Evolutionary conservation across 2,329 filamentous ascomycete species (phyloP), one percentile per base, ranked within the genome.

Genomic region (Pseudocercospora fuligena): DNA sequence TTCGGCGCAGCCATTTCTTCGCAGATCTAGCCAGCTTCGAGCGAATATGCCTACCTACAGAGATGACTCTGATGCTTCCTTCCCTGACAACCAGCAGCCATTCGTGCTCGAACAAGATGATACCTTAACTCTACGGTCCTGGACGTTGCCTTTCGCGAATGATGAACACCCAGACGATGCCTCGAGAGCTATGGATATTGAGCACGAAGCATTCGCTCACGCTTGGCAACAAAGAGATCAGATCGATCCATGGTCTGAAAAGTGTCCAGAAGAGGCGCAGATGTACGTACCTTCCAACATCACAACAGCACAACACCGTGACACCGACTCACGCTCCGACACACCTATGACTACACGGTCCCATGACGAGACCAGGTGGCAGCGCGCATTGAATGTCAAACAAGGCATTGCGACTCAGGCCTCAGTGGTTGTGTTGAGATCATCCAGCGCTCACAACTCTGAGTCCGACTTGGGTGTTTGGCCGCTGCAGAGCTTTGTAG

Each of bases 391-490:
- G 56, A 23, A 64, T 29, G 66, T 74, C 14, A 19, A 53, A 16
- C 57, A 64, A 33, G 43, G 47, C 23, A 33, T 36, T 5, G 67
- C 66, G 21, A 73, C 64, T 49, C 59, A 69, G 23, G 63, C 61
- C n/a, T 73, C 71, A 11, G 31, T 72, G 36, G 56, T 54, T 16
- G 71, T 69, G 12, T 14, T 74, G 29, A 63, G 54, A 53, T 74
- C 72, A 14, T 67, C 66, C n/a, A 73, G 69, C 40, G 49, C 36
- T 33, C 70, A 70, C 40, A 29, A 56, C 33, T 66, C 65, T 16
- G 59, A 62, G 11, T 69, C 69, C 12, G 61, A 36, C n/a, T 51
- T 31, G 19, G 60, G 60, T 43, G 29, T 60, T 49, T 49, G 53
- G n/a, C 58, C 21, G 11, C 9, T 27, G 14, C n/a, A 25, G 8